These are phyloP conservation scores for Podochytrium sp. DNA, from an alignment of 192 early-diverging fungal species.

Conservation along the genomic window DNA sequence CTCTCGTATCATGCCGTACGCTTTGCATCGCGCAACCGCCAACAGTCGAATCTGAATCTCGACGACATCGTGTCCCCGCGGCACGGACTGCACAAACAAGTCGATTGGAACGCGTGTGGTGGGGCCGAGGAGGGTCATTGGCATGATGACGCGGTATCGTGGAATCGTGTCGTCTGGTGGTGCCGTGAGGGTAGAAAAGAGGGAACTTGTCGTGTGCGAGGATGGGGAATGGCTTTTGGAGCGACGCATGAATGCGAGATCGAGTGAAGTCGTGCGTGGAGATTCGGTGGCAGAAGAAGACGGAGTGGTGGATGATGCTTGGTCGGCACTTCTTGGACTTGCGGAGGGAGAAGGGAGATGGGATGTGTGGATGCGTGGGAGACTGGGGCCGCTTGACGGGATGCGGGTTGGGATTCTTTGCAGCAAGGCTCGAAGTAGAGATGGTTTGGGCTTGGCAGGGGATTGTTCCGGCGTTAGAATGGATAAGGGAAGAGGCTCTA, in stretches of 20 bases:
- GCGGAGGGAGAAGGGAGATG: no score
- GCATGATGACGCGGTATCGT: conserved; percentile 22
- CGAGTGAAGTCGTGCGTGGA: background rate
- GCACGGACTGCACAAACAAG: conserved; percentile 4
- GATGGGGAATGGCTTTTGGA: background rate
- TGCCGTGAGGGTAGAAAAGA: background rate
- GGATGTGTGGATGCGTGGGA: no score
- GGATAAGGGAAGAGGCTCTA: no score
- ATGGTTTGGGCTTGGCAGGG: no score
- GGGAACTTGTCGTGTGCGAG: background rate
- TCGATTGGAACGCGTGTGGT: conserved; percentile 21
- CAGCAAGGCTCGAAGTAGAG: no score
- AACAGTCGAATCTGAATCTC: background rate
- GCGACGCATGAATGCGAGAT: background rate
- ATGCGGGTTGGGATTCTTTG: no score
- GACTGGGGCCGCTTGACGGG: no score
- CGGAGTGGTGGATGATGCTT: no score
- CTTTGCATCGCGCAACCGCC: background rate
- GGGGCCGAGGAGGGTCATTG: conserved; percentile 20
- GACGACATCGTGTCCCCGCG: background rate
- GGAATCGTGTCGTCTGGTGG: conserved; percentile 1
- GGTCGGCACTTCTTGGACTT: no score
- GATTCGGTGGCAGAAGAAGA: background rate
- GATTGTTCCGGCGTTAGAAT: no score
- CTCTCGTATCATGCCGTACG: background rate